Conservation (phyloP, 306 rosid species). For the Dalbergia cochinchinensis region DNA sequence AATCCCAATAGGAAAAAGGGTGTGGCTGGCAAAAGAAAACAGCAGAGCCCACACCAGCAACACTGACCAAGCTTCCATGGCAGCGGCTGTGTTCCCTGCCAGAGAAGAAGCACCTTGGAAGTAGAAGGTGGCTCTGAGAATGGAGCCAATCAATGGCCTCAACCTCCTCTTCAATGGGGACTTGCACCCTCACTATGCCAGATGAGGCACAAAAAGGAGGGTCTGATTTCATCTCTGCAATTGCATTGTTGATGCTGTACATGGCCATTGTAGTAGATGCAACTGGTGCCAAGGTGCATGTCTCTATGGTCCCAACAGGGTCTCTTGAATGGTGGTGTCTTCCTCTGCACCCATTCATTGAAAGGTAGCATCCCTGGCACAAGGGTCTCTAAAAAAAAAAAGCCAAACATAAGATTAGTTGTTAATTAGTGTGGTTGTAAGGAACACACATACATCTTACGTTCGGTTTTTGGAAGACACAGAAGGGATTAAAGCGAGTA, state of each 20-base stretch:
- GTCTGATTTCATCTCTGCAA: slow-evolving; percentile 61
- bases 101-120: slow-evolving; percentile 85
- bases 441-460: not conserved
- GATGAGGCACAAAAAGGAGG: slow-evolving; percentile 64
- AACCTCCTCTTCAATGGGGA: slow-evolving; percentile 81
- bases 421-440: not conserved
- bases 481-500: not conserved
- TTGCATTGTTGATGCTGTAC: slow-evolving; percentile 64
- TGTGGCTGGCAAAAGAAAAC: slow-evolving; percentile 69
- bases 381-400: slow-evolving; percentile 39
- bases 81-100: slow-evolving; percentile 47
- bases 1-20: slow-evolving; percentile 72
- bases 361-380: slow-evolving; percentile 57
- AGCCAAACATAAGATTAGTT: not conserved
- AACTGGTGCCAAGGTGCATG: slow-evolving; percentile 61
- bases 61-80: slow-evolving; percentile 60
- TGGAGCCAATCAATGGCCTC: slow-evolving; percentile 89
- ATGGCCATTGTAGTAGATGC: slow-evolving; percentile 66
- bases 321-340: slow-evolving; percentile 5
- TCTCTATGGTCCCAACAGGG: slow-evolving; percentile 67
- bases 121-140: slow-evolving; percentile 66
- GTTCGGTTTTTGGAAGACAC: not conserved
- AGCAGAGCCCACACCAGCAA: slow-evolving; percentile 92
- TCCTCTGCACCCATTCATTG: slow-evolving; percentile 82
- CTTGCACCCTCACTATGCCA: slow-evolving; percentile 66